Conservation (phyloP, 495 filamentous ascomycete genomes). For the Podospora pseudoanserina region DNA sequence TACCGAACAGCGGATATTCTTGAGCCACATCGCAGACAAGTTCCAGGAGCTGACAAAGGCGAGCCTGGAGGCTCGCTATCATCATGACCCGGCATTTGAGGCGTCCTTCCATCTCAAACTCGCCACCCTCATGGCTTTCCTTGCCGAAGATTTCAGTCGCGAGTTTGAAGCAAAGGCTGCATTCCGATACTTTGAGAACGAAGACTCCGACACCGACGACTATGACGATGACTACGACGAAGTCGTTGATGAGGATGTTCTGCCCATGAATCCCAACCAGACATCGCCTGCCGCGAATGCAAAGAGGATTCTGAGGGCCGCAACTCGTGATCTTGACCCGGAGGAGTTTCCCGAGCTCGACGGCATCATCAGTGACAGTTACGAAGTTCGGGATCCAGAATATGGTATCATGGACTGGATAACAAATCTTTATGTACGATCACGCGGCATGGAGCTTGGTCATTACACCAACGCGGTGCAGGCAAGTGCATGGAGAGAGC, state of each 20-base stretch:
- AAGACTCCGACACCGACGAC: neutral
- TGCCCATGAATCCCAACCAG: neutral
- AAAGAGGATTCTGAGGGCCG: neutral
- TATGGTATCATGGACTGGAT: slow-evolving; percentile 24
- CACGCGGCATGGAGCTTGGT: slow-evolving; percentile 30
- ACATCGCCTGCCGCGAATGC: neutral
- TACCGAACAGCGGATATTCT: slow-evolving; percentile 42
- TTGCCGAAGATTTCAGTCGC: slow-evolving; percentile 20
- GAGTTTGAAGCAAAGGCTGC: slow-evolving; percentile 10
- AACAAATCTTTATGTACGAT: slow-evolving; percentile 17
- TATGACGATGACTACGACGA: neutral
- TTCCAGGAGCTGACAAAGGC: slow-evolving; percentile 42
- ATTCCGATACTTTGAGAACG: slow-evolving; percentile 4
- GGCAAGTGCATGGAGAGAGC: slow-evolving; percentile 48
- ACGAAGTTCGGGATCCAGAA: neutral
- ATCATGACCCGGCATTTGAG: slow-evolving; percentile 37
- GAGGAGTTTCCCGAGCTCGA: slow-evolving; percentile 21
- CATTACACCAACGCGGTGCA: slow-evolving; percentile 35
- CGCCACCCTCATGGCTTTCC: slow-evolving; percentile 41
- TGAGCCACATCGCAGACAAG: slow-evolving; percentile 37
- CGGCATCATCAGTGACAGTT: slow-evolving; percentile 6
- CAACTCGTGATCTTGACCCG: neutral
- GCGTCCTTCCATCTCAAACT: slow-evolving; percentile 31
- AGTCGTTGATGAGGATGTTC: slow-evolving; percentile 1
- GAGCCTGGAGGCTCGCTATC: slow-evolving; percentile 44